Conservation (phyloP, 2,329 filamentous ascomycete genomes). For the Aspergillus ochraceus region DNA sequence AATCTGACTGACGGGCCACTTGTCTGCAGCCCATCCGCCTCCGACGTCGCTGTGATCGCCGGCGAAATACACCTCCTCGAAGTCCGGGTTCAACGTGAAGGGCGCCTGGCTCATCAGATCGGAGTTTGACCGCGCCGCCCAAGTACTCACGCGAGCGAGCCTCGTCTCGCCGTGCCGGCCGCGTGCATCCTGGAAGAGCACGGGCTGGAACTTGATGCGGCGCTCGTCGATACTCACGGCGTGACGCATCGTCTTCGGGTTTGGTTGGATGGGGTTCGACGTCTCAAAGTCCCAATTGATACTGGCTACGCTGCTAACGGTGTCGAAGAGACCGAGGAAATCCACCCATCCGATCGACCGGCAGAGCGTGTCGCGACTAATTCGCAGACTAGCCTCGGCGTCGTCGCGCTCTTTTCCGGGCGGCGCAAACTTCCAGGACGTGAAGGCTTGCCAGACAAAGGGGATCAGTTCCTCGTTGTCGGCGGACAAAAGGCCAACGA, state of each 20-base stretch:
- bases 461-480: constrained; percentile 24
- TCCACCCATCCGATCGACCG: constrained; percentile 17
- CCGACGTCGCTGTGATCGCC: constrained; percentile 75
- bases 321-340: constrained; percentile 29
- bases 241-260: constrained; percentile 52
- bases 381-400: constrained; percentile 6
- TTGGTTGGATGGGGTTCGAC: constrained; percentile 16
- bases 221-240: constrained; percentile 56
- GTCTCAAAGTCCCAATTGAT: constrained; percentile 19
- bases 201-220: constrained; percentile 50
- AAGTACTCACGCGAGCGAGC: constrained; percentile 7
- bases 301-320: constrained; percentile 25
- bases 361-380: constrained; percentile 19
- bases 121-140: constrained; percentile 21
- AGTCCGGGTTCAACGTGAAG: constrained; percentile 46
- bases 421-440: constrained; percentile 16
- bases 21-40: constrained; percentile 66
- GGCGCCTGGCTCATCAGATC: constrained; percentile 2
- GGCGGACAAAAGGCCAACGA: constrained; percentile 17
- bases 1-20: constrained; percentile 60
- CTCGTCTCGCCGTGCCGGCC: background rate
- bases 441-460: constrained; percentile 20
- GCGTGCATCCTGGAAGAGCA: constrained; percentile 15
- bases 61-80: constrained; percentile 71
- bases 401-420: constrained; percentile 1